phyloP scores from a whole-genome alignment of 495 filamentous ascomycete species.

The Xylaria bambusicola region DNA sequence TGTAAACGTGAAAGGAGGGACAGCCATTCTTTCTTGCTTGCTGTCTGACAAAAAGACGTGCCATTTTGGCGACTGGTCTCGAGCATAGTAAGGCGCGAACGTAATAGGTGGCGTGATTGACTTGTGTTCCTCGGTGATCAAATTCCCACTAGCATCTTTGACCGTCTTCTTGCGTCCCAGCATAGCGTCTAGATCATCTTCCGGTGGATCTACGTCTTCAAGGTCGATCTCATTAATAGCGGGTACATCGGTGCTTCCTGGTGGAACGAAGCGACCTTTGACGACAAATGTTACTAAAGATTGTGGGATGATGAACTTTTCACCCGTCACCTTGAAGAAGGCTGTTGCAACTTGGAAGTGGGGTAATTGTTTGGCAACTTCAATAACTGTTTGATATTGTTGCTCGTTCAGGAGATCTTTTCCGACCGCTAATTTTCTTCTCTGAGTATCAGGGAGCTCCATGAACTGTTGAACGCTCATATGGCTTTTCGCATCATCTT shows the following conservation, averaged over 20 bases:
- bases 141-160: conserved; percentile 59
- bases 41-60: conserved; percentile 90
- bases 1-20: conserved; percentile 89
- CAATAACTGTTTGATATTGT: conserved; percentile 74
- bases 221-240: conserved; percentile 74
- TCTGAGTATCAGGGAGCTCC: conserved; percentile 70
- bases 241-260: conserved; percentile 73
- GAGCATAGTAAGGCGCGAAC: conserved; percentile 83
- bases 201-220: conserved; percentile 87
- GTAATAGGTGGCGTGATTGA: conserved; percentile 77
- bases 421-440: conserved; percentile 68
- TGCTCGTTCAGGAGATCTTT: conserved; percentile 69
- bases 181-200: conserved; percentile 87
- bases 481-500: conserved; percentile 75
- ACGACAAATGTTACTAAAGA: conserved; percentile 91
- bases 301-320: conserved; percentile 88
- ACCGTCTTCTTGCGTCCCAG: conserved; percentile 73
- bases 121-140: conserved; percentile 52
- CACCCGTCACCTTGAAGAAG: conserved; percentile 97
- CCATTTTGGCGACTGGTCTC: conserved; percentile 88
- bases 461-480: conserved; percentile 84
- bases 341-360: conserved; percentile 83
- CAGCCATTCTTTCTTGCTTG: conserved; percentile 91
- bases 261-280: conserved; percentile 92
- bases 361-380: conserved; percentile 79